Conservation (phyloP, 345 rosid genomes). For the Laguncularia racemosa region DNA sequence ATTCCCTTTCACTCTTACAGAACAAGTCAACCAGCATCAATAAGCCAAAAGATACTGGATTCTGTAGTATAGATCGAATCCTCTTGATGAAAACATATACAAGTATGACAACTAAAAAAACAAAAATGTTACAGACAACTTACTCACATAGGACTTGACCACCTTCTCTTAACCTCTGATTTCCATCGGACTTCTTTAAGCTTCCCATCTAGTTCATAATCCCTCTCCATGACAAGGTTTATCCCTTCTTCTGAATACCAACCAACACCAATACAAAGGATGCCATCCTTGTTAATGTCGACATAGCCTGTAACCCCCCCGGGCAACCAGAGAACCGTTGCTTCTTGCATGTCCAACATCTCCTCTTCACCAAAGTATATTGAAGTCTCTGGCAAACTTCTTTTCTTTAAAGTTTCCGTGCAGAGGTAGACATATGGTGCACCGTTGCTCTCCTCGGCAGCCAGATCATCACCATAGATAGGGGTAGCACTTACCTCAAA, state of each 20-base stretch:
- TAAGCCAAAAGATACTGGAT: too few relatives aligned
- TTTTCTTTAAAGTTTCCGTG: slow-evolving; percentile 70
- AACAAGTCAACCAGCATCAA: too few relatives aligned
- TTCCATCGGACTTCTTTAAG: slow-evolving; percentile 74
- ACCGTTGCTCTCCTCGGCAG: slow-evolving; percentile 11
- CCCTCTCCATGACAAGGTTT: slow-evolving; percentile 90
- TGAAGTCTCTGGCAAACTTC: slow-evolving; percentile 58
- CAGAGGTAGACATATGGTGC: slow-evolving; percentile 66
- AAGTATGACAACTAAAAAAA: too few relatives aligned
- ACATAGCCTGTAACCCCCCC: slow-evolving; percentile 77
- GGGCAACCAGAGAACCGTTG: slow-evolving; percentile 71
- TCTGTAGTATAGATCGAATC: too few relatives aligned
- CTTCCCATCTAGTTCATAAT: slow-evolving; percentile 74
- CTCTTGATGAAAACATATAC: too few relatives aligned
- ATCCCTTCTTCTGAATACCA: slow-evolving; percentile 94
- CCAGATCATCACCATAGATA: slow-evolving; percentile 42
- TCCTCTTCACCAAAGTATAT: slow-evolving; percentile 77
- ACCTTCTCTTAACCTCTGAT: slow-evolving; percentile 78
- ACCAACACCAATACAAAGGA: slow-evolving; percentile 70
- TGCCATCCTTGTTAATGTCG: slow-evolving; percentile 65
- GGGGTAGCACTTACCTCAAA: slow-evolving; percentile 88
- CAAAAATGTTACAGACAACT: too few relatives aligned
- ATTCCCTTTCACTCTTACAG: too few relatives aligned
- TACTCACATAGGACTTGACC: slow-evolving; percentile 37
- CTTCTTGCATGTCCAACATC: slow-evolving; percentile 67